These are phyloP conservation scores for Triticum aestivum DNA, from an alignment of 176 grass and related monocot genomes.

Conservation along the genomic window IWGSC_CS_RefSeq_v2.1 NC_057810.1:564601867-564602366, in stretches of 20 bases:
- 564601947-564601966: slow-evolving; percentile 87
- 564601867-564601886: slow-evolving; percentile 77
- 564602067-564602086: slow-evolving; percentile 49
- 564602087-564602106: not conserved
- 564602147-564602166: not conserved
- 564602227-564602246: not conserved
- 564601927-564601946: slow-evolving; percentile 90
- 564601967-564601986: slow-evolving; percentile 64
- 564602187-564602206: not conserved
- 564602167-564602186: not conserved
- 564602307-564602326: not conserved
- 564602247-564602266: not conserved
- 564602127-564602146: slow-evolving; percentile 14
- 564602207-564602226: not conserved
- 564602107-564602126: not conserved
- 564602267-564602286: not conserved
- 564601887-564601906: slow-evolving; percentile 80
- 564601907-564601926: slow-evolving; percentile 84
- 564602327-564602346: not conserved
- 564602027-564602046: slow-evolving; percentile 62
- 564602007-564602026: slow-evolving; percentile 74
- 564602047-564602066: slow-evolving; percentile 38
- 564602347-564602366: not conserved
- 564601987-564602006: slow-evolving; percentile 76
- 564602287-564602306: not conserved